Base-by-base conservation (phyloP, 257 asterid genomes). In the Scutellaria baicalensis region DNA sequence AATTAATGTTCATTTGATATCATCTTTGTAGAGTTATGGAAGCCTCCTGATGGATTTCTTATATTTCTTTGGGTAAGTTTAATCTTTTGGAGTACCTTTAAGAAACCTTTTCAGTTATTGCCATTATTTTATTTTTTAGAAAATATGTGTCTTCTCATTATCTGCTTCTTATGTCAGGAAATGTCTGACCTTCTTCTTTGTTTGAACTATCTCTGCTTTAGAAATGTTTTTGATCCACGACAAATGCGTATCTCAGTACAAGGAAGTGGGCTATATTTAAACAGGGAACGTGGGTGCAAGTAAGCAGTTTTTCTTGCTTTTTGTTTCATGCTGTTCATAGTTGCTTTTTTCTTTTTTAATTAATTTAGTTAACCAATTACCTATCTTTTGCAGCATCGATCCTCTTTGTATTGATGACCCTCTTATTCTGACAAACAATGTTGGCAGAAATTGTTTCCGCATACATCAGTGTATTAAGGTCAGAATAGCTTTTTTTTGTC, bases 381-480 rank as follows among this genome's bases (percentile, higher is more conserved):
- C 13, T 64, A 9, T 20, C 82, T 82, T 71, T 49, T 81, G 85
- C 89, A 94, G 97, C 78, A 91, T 94, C 16, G 99, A 94, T 81
- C 99, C 99, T 75, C 91, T 94, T 58, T 91, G 79, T 78, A 89
- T 94, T 56, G 97, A 87, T 36, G 99, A 94, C 82, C 99, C 99
- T 79, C 93, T 94, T 49, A 86, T 83, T 74, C 84, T 92, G 27
- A 77, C 97, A 63, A 89, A 94, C 81, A 94, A 94, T 78, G 99
- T 91, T 67, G 99, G 99, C 79, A 81, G 97, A 81, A 94, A 94
- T 79, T 94, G 99, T 84, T 94, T 94, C 65, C 97, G 99, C 65
- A 85, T 94, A 78, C 97, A 94, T 85, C 99, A 94, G 83, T 94
- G 99, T 74, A 86, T 94, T 81, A 94, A 94, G 99, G 99, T 93